phyloP scores from a whole-genome alignment of 768 basidiomycete genomes.

The Cubamyces lactineus region DNA sequence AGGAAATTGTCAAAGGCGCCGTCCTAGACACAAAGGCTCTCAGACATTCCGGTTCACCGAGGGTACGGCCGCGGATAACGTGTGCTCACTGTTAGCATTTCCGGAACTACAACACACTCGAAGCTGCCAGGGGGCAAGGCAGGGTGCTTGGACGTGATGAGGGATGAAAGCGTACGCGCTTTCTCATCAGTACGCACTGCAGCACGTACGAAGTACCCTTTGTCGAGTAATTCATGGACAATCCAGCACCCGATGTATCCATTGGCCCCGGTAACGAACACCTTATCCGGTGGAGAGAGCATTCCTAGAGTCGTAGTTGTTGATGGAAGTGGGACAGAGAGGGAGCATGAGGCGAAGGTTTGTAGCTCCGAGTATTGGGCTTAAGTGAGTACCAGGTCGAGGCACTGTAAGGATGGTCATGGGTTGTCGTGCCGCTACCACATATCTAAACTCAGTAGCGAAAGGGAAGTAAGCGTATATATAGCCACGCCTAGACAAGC shows the following conservation, averaged over 20 bases:
- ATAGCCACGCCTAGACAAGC: too few species aligned
- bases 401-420: too few species aligned
- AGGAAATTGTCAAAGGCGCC: conserved; percentile 79
- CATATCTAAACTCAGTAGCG: too few species aligned
- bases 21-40: conserved; percentile 39
- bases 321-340: too few species aligned
- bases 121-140: not conserved
- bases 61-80: too few species aligned
- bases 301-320: too few species aligned
- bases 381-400: too few species aligned
- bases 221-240: conserved; percentile 53
- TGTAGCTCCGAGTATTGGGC: too few species aligned
- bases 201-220: conserved; percentile 61
- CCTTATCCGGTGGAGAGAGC: conserved; percentile 28
- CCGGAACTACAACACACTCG: not conserved
- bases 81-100: not conserved
- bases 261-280: conserved; percentile 59
- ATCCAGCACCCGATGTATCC: conserved; percentile 62
- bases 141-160: conserved; percentile 38
- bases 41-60: not conserved
- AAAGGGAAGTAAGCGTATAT: too few species aligned
- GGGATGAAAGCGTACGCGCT: conserved; percentile 52
- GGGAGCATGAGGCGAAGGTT: too few species aligned
- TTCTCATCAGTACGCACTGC: conserved; percentile 64
- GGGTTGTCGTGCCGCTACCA: too few species aligned